Conservation (phyloP, 345 rosid genomes). For the Crucihimalaya himalaica region DNA sequence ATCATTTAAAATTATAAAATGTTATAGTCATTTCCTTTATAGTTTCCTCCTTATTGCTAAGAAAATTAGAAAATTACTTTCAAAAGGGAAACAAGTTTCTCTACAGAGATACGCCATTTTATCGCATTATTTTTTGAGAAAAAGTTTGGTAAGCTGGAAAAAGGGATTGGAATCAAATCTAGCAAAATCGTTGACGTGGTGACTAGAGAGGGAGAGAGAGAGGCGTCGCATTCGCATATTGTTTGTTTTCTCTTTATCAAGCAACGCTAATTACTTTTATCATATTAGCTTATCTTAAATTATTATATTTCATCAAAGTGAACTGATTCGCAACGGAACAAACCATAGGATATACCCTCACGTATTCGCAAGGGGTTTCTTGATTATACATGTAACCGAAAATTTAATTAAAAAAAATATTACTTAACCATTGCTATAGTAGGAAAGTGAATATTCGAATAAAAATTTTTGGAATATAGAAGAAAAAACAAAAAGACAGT, state of each 20-base stretch:
- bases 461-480: neutral
- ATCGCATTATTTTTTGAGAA: neutral
- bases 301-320: too few relatives aligned
- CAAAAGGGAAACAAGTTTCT: neutral
- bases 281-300: too few relatives aligned
- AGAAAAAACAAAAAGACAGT: neutral
- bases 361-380: neutral
- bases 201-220: constrained; percentile 35
- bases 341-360: constrained; percentile 15
- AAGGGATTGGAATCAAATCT: constrained; percentile 29
- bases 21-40: neutral
- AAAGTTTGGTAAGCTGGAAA: neutral
- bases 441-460: constrained; percentile 12
- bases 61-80: neutral
- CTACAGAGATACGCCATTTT: neutral
- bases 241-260: constrained; percentile 25
- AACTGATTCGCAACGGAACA: too few relatives aligned
- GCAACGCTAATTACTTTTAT: neutral
- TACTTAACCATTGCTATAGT: neutral
- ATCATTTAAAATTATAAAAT: neutral
- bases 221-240: constrained; percentile 20
- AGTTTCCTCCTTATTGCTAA: neutral
- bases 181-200: constrained; percentile 36
- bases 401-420: neutral
- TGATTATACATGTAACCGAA: neutral